Percentiles rank a stretch among this genome's conserved stretches.
These are phyloP conservation scores for Cordyceps cicadae DNA, from an alignment of 2,329 filamentous ascomycete genomes.

Conservation along the genomic window DNA sequence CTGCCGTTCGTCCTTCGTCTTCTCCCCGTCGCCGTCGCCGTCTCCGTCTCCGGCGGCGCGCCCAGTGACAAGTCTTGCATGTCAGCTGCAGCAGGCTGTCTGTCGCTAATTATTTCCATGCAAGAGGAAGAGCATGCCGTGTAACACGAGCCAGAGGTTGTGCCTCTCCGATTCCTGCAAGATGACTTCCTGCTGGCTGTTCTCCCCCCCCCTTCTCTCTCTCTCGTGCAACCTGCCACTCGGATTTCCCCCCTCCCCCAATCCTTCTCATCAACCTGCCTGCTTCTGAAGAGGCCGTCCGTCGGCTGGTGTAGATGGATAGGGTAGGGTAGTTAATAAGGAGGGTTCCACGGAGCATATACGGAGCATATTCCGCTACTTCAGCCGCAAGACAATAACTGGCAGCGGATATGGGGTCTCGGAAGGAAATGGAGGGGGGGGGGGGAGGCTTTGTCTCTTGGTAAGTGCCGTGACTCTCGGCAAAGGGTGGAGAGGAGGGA, in stretches of 20 bases:
- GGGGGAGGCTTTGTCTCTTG: background rate
- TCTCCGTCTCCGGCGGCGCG: background rate
- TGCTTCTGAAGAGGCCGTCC: background rate
- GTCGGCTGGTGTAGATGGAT: background rate
- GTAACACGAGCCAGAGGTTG: background rate
- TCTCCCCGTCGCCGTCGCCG: background rate
- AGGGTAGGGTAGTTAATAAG: too few relatives aligned
- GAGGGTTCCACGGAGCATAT: background rate
- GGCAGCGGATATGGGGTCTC: constrained; percentile 1
- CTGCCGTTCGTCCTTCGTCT: background rate
- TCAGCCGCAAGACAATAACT: background rate
- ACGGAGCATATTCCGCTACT: constrained; percentile 3
- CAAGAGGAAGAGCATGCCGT: background rate
- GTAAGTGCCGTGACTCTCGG: constrained; percentile 10
- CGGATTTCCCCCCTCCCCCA: background rate
- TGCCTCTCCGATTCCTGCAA: constrained; percentile 5
- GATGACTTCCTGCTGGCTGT: background rate
- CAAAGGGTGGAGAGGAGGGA: constrained; percentile 9
- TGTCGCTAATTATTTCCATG: background rate
- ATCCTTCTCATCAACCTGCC: background rate
- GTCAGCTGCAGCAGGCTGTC: background rate
- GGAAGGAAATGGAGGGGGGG: background rate
- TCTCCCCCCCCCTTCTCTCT: background rate
- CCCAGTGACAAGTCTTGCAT: background rate
- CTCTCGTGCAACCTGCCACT: constrained; percentile 3